phyloP scores from a whole-genome alignment of 495 filamentous ascomycete genomes.

The Hypoxylon perforatum region DNA sequence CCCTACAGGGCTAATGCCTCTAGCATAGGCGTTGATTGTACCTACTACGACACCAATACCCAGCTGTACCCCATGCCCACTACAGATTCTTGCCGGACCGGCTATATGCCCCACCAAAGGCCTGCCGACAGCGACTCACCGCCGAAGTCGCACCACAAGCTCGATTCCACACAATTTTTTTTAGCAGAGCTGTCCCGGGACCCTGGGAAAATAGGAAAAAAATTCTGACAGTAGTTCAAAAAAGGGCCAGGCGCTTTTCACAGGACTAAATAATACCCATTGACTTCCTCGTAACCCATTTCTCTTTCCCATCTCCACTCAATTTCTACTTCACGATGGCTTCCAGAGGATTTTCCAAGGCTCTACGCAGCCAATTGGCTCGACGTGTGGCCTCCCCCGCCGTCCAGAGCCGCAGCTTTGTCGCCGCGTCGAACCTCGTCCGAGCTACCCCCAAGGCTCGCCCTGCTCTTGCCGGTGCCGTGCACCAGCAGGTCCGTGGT shows the following conservation, averaged over 20 bases:
- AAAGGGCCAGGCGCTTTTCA: slow-evolving; percentile 4
- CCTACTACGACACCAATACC: slow-evolving; percentile 19
- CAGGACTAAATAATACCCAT: slow-evolving; percentile 27
- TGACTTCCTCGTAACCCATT: slow-evolving; percentile 30
- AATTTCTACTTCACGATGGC: slow-evolving; percentile 73
- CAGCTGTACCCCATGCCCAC: slow-evolving; percentile 26
- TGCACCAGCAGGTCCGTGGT: slow-evolving; percentile 75
- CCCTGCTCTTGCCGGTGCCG: slow-evolving; percentile 59
- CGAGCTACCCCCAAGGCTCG: slow-evolving; percentile 64
- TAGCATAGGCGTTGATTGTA: not conserved
- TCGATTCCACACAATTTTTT: not conserved
- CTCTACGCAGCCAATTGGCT: slow-evolving; percentile 77
- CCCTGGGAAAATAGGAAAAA: slow-evolving; percentile 29
- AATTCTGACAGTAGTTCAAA: slow-evolving; percentile 10
- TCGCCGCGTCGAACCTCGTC: slow-evolving; percentile 71
- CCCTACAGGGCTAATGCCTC: not conserved
- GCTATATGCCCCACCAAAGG: slow-evolving; percentile 34
- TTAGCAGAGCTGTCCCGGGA: slow-evolving; percentile 30
- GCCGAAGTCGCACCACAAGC: slow-evolving; percentile 39
- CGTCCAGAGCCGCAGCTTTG: slow-evolving; percentile 75
- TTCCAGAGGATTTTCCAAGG: slow-evolving; percentile 83
- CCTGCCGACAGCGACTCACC: slow-evolving; percentile 25
- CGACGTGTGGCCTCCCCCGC: slow-evolving; percentile 76
- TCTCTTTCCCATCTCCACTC: slow-evolving; percentile 49
- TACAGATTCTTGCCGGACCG: slow-evolving; percentile 23